Percentiles rank a stretch among this genome's conserved stretches.
phyloP scores from a whole-genome alignment of 1,284 basidiomycete species.

The Trametes hirsuta region DNA sequence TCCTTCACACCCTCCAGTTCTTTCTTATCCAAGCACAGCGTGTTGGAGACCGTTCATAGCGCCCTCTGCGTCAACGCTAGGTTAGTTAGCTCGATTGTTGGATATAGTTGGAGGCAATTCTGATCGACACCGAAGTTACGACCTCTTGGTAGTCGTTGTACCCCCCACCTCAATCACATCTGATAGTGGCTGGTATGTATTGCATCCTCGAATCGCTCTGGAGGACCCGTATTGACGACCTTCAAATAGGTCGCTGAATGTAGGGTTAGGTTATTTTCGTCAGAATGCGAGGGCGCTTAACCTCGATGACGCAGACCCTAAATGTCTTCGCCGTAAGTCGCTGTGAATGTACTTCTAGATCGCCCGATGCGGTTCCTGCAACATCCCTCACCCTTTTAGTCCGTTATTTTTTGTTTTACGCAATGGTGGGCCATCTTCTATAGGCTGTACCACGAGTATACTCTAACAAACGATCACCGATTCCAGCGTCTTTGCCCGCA shows the following conservation, averaged over 20 bases:
- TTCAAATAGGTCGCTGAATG: slow-evolving; percentile 6
- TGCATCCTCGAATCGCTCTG: background rate
- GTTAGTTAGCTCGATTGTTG: background rate
- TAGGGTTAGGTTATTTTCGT: background rate
- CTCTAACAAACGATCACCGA: no score
- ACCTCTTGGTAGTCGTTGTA: background rate
- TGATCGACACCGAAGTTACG: background rate
- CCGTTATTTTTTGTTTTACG: slow-evolving; percentile 10
- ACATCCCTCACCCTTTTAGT: background rate
- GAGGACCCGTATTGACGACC: background rate
- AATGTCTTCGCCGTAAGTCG: slow-evolving; percentile 10
- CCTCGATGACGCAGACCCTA: background rate
- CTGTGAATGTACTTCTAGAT: no score
- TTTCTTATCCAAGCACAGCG: background rate
- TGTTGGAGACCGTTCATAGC: slow-evolving; percentile 11
- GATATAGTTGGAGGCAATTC: background rate
- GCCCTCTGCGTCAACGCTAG: slow-evolving; percentile 9
- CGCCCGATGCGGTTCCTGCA: background rate
- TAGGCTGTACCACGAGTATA: background rate
- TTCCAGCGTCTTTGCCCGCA: background rate
- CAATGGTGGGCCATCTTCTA: background rate
- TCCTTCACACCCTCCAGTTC: background rate
- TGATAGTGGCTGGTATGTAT: background rate
- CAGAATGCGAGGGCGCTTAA: background rate
- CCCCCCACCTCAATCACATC: background rate